Evolutionary conservation across 768 basidiomycete genomes (phyloP), one percentile per base, ranked within the genome.

Genomic region (Macrocybe gigantea): DNA sequence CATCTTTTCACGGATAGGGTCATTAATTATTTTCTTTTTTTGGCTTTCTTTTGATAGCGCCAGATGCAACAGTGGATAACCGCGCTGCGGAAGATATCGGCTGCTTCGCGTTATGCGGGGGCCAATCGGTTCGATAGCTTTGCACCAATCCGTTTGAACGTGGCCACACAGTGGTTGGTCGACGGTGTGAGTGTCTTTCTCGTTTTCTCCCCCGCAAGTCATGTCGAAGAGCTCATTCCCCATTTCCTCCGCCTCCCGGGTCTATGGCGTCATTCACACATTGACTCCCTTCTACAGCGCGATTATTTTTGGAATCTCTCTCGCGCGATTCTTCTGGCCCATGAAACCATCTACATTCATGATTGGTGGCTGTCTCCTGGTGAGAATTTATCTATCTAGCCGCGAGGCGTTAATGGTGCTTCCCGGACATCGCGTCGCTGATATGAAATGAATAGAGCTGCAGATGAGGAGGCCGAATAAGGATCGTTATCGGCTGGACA

Each of bases 271-370:
- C 22, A 22, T 43, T 29, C 30, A n/a, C 41, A 32, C 15, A 34
- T 8, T n/a, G 29, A 35, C 35, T 34, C 45, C 10, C 53, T 45
- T 44, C 50, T n/a, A 30, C 50, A 94, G 88, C 83, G 95, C 8
- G 95, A 99, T 63, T 99, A 99, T 61, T 95, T 93, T 67, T 99
- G 95, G 96, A 95, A 94, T 60, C 69, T 99, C 15, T 91, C 90
- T 15, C 79, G 91, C 36, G 95, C 95, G 0, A 85, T 99, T 41
- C 73, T 89, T 22, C 76, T 96, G 56, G 95, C 95, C 0, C 85
- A 84, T 61, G 85, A 92, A 57, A 75, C 69, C 39, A 93, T 96
- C 47, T 94, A 93, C 61, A 96, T 97, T 34, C 96, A 98, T 60
- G 95, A 95, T 65, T 97, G 95, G 95, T 98, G 95, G 96, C 70